phyloP scores from a whole-genome alignment of 805 yeast genomes.

The Candida nonsorbophila region DNA sequence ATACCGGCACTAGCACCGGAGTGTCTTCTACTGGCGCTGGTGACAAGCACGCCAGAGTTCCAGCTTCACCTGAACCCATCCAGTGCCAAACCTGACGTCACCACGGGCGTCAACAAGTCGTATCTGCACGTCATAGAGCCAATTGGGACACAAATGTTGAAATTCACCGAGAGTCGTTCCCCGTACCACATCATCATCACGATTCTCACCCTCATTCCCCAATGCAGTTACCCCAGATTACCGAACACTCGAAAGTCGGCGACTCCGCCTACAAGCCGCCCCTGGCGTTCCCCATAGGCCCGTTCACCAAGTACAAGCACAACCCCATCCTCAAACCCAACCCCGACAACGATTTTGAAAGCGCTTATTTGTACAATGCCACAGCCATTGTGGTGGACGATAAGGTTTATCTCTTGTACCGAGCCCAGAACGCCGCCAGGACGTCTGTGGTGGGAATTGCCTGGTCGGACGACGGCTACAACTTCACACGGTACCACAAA shows the following conservation, averaged over 20 bases:
- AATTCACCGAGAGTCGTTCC: no score
- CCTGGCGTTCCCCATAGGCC: constrained; percentile 34
- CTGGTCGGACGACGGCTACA: constrained; percentile 35
- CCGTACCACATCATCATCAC: not conserved
- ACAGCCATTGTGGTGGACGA: constrained; percentile 36
- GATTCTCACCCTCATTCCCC: not conserved
- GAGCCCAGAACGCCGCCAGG: constrained; percentile 32
- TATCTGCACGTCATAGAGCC: no score
- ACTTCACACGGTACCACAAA: constrained; percentile 20
- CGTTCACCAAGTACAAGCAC: constrained; percentile 26
- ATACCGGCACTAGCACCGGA: no score
- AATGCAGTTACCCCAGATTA: constrained; percentile 25
- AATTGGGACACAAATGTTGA: no score
- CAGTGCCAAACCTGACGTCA: no score
- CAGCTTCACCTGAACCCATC: no score
- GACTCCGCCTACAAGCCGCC: constrained; percentile 29
- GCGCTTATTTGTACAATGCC: constrained; percentile 37
- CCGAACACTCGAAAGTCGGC: constrained; percentile 21
- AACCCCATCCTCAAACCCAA: constrained; percentile 36
- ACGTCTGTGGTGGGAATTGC: constrained; percentile 34
- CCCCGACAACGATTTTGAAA: constrained; percentile 31
- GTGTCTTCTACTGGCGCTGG: no score
- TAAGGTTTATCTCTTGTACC: constrained; percentile 29
- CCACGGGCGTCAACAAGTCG: no score
- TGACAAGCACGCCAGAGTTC: no score